Conservation (phyloP, 805 yeast species). For the Komagataella kurtzmanii region DNA sequence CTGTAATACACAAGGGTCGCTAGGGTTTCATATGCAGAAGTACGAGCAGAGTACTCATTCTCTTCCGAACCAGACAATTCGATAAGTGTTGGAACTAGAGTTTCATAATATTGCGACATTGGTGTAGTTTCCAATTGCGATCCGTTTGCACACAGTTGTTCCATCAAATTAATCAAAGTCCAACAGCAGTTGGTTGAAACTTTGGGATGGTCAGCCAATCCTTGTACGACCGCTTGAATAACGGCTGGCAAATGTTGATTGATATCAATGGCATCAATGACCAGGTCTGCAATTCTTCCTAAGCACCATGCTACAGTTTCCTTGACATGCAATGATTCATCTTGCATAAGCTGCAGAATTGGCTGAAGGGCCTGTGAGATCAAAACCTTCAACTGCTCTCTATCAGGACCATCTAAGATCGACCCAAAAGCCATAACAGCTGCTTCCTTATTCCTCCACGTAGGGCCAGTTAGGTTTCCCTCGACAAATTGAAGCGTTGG, state of each 20-base stretch:
- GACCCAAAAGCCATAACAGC: conserved; percentile 99
- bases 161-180: conserved; percentile 86
- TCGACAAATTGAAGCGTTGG: conserved; percentile 81
- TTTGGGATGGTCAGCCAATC: conserved; percentile 85
- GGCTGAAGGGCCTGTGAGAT: conserved; percentile 78
- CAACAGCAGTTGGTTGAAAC: conserved; percentile 96
- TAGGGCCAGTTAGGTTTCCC: conserved; percentile 40
- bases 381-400: conserved; percentile 47
- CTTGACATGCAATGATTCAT: conserved; percentile 70
- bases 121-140: conserved; percentile 36
- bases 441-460: conserved; percentile 90
- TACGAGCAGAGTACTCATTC: conserved; percentile 79
- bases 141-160: conserved; percentile 57
- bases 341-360: conserved; percentile 60
- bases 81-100: conserved; percentile 56
- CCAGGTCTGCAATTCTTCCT: conserved; percentile 88
- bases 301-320: conserved; percentile 98
- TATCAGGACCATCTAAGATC: conserved; percentile 87
- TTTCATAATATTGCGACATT: conserved; percentile 62
- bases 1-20: conserved; percentile 69
- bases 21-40: conserved; percentile 94
- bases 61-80: conserved; percentile 59
- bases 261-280: conserved; percentile 61
- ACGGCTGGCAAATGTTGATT: conserved; percentile 55
- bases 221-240: conserved; percentile 58